Evolutionary conservation across 768 basidiomycete genomes (phyloP).

Genomic region (Hygrophoropsis aurantiaca): DNA sequence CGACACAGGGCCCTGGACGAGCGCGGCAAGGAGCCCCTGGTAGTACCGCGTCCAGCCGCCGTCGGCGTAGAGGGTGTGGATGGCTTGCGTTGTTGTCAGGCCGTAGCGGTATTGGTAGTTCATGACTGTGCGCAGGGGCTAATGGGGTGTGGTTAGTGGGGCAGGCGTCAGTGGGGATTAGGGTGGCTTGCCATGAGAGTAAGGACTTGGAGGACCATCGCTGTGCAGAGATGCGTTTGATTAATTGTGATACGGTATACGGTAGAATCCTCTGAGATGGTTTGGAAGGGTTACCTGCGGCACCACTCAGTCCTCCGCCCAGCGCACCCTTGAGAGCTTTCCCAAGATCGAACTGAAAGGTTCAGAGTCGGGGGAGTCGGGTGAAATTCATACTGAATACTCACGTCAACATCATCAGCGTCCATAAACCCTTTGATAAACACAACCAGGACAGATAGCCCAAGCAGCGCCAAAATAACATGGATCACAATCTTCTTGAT

Average conservation of each 20-base stretch:
- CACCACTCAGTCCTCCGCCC: conserved; percentile 89
- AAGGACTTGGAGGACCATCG: conserved; percentile 94
- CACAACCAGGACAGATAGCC: conserved; percentile 41
- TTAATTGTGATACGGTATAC: background rate
- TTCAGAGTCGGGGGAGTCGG: too few relatives aligned
- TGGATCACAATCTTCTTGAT: conserved; percentile 21
- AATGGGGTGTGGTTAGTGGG: conserved; percentile 1
- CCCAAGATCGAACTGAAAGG: conserved; percentile 70
- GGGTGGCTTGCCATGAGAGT: conserved; percentile 62
- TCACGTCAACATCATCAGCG: conserved; percentile 63
- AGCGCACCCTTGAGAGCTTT: conserved; percentile 79
- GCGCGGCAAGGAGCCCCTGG: conserved; percentile 81
- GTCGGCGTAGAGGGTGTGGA: conserved; percentile 66
- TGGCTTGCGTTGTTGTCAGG: conserved; percentile 66
- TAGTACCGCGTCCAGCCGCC: conserved; percentile 87
- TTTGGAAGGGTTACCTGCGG: conserved; percentile 53
- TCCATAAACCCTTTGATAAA: conserved; percentile 74
- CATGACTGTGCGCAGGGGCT: conserved; percentile 96
- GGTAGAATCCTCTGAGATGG: background rate
- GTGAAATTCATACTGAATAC: too few relatives aligned
- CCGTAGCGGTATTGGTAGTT: conserved; percentile 95
- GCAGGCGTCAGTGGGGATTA: background rate
- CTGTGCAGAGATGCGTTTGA: conserved; percentile 32
- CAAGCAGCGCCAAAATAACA: conserved; percentile 33
- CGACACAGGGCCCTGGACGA: conserved; percentile 79